These are phyloP conservation scores for Kalmusia sp. DNA, from an alignment of 2,329 filamentous ascomycete genomes.

Conservation along the genomic window DNA sequence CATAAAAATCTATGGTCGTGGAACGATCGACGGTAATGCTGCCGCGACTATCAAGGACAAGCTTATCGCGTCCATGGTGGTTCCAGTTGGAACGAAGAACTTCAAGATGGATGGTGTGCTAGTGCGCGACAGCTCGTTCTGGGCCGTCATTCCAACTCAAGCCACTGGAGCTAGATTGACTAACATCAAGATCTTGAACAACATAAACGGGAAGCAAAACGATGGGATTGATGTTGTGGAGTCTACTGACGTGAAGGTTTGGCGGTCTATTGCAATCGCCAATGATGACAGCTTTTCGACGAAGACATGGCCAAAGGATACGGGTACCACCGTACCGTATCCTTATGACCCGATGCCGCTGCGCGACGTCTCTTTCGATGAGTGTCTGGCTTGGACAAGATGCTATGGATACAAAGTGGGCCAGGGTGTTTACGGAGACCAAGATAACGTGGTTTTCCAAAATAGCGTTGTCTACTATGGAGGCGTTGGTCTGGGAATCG, in stretches of 20 bases:
- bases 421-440: conserved; percentile 9
- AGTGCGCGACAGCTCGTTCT: conserved; percentile 12
- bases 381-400: conserved; percentile 11
- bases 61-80: conserved; percentile 5
- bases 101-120: conserved; percentile 12
- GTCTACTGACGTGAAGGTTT: conserved; percentile 9
- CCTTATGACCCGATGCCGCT: conserved; percentile 3
- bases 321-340: conserved; percentile 4
- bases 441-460: conserved; percentile 12
- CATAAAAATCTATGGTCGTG: conserved; percentile 12
- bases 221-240: conserved; percentile 13
- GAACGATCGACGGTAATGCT: conserved; percentile 13
- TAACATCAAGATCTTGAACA: conserved; percentile 14
- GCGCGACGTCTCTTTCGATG: conserved; percentile 10
- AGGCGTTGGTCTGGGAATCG: conserved; percentile 10
- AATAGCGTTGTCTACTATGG: conserved; percentile 11
- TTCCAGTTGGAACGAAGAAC: conserved; percentile 11
- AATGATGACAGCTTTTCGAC: conserved; percentile 14
- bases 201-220: conserved; percentile 12
- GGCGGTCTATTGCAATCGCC: conserved; percentile 9
- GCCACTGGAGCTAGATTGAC: conserved; percentile 5
- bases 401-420: conserved; percentile 16
- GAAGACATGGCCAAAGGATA: conserved; percentile 11
- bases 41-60: background rate
- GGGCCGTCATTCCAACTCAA: conserved; percentile 9